Conservation (phyloP, 2,329 filamentous ascomycete genomes). For the Grosmannia huntii region DNA sequence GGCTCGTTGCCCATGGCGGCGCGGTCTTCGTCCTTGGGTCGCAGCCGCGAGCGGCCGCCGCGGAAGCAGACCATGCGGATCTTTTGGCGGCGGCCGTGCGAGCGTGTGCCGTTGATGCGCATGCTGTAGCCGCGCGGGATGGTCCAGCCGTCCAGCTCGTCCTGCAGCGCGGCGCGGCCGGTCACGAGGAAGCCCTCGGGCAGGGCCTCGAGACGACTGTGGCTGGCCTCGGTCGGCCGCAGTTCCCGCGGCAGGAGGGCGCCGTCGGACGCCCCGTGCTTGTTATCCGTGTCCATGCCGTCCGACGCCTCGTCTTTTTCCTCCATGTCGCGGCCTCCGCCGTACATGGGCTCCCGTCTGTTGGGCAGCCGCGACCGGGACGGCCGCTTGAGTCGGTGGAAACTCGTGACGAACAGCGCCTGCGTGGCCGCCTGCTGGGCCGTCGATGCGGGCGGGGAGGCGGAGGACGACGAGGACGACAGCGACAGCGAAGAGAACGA, state of each 20-base stretch:
- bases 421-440: background rate
- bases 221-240: conserved; percentile 5
- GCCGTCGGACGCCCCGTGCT: background rate
- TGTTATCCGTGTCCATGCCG: background rate
- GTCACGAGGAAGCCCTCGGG: conserved; percentile 21
- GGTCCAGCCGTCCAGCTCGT: conserved; percentile 23
- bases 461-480: background rate
- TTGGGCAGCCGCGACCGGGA: too few relatives aligned
- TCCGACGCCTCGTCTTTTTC: too few relatives aligned
- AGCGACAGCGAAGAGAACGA: background rate
- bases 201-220: conserved; percentile 18
- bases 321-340: too few relatives aligned
- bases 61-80: conserved; percentile 26
- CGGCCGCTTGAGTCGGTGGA: too few relatives aligned
- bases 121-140: conserved; percentile 24
- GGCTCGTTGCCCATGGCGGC: conserved; percentile 12
- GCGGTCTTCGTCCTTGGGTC: conserved; percentile 7
- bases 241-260: background rate
- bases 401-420: too few relatives aligned
- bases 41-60: conserved; percentile 22
- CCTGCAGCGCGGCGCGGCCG: conserved; percentile 21
- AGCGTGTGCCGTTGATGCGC: conserved; percentile 25
- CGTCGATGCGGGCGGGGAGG: background rate
- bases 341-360: too few relatives aligned
- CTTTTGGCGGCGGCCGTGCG: conserved; percentile 22